Base-by-base conservation (phyloP, 2,329 filamentous ascomycete species). In the Scedosporium dehoogii region DNA sequence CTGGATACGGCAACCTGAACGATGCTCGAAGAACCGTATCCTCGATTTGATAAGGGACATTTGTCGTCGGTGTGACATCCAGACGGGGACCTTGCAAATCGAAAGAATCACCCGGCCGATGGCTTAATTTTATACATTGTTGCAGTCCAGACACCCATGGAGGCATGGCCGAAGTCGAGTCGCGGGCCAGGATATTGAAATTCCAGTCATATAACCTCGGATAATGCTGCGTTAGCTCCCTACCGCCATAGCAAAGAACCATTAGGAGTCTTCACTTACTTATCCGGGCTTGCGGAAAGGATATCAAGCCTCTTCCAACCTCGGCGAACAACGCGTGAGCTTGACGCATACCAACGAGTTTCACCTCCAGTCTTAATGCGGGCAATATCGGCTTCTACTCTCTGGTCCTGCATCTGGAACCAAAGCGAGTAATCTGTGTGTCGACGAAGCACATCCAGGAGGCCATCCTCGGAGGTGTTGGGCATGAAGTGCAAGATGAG, bases 161-260 rank as follows among this genome's bases (percentile, higher is more conserved):
- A 12, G 59, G 59, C 12, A 18, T 51, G 25, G 42, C 23, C 4
- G 27, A 27, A 6, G 48, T 46, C 7, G 44, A 21, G 3, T 60
- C 42, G n/a, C 33, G 27, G 5, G 44, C 44, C 6, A 53, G 27
- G 7, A 60, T 46, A 27, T 38, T 46, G 14, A 60, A 23, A 44
- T 25, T 51, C 59, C 59, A 60, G 27, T 60, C 59, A 16, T 60
- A 29, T 10, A n/a, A 38, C 44, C 59, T 60, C 16, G 5, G 27
- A 6, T 3, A 7, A 53, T 7, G 16, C 9, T 9, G 18, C 9
- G 16, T 18, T n/a, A 48, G 16, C 44, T 48, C 18, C 44, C 16
- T 21, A 48, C n/a, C 44, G 44, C 21, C 44, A 21, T 21, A 7
- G 44, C n/a, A 7, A n/a, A 18, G 16, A 48, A 18, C 44, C 12